These are phyloP conservation scores for Lactifluus piperatus DNA, from an alignment of 768 basidiomycete genomes.

Conservation along the genomic window DNA sequence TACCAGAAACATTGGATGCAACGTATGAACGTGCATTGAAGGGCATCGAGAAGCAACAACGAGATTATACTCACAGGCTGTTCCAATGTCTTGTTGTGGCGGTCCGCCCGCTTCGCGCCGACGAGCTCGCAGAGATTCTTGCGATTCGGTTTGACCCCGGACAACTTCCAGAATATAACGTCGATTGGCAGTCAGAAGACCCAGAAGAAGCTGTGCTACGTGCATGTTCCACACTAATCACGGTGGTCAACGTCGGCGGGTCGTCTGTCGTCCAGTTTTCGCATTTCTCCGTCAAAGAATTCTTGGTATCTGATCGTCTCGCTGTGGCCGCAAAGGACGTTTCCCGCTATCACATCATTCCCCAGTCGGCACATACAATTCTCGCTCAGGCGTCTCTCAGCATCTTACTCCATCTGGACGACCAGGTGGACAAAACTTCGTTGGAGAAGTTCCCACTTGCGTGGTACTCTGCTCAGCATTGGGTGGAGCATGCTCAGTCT, in stretches of 20 bases:
- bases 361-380: not conserved
- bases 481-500: not conserved
- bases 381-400: conserved; percentile 1
- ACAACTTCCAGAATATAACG: not conserved
- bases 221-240: not conserved
- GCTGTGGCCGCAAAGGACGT: not conserved
- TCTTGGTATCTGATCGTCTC: not conserved
- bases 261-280: not conserved
- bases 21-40: not conserved
- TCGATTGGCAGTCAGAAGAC: not conserved
- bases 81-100: conserved; percentile 1
- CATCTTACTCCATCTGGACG: not conserved
- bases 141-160: not conserved
- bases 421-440: not conserved
- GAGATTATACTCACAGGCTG: not conserved
- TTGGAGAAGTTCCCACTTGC: not conserved
- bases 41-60: not conserved
- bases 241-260: not conserved
- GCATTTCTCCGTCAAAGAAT: conserved; percentile 8
- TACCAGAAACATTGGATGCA: not conserved
- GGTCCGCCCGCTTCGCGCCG: not conserved
- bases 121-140: conserved; percentile 6
- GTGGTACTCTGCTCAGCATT: not conserved
- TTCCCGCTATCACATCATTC: not conserved
- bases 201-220: not conserved